Evolutionary conservation across 148 eudicot genomes (phyloP).

Genomic region (Chenopodium berlandieri): DNA sequence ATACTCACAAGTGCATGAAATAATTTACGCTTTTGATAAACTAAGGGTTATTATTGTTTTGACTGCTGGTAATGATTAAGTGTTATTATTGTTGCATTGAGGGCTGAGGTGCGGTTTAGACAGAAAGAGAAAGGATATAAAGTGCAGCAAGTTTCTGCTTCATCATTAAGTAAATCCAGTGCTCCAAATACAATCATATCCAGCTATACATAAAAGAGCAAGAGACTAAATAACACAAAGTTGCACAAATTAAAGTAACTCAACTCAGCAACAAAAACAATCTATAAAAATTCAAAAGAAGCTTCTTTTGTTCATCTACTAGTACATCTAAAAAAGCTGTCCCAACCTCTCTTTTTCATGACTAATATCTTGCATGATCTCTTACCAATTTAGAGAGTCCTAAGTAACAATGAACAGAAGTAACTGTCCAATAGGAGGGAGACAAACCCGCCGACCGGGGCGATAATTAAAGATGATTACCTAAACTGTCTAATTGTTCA

Average conservation of each 20-base stretch:
- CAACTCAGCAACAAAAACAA: slow-evolving; percentile 1
- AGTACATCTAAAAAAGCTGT: slow-evolving; percentile 2
- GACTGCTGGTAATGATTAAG: background rate
- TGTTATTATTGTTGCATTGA: background rate
- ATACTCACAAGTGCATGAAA: background rate
- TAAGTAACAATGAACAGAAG: slow-evolving; percentile 3
- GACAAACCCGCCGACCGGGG: background rate
- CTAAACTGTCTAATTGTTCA: slow-evolving; percentile 10
- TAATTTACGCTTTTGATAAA: background rate
- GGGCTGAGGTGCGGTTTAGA: background rate
- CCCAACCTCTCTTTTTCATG: slow-evolving; percentile 2
- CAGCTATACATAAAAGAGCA: background rate
- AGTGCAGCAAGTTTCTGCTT: background rate
- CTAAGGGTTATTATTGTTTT: background rate
- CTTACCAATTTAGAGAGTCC: slow-evolving; percentile 5
- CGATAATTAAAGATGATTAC: background rate
- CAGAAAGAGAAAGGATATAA: background rate
- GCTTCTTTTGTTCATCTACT: slow-evolving; percentile 6
- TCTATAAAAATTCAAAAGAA: slow-evolving; percentile 1
- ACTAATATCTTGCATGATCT: slow-evolving; percentile 7
- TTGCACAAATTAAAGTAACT: background rate
- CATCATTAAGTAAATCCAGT: background rate
- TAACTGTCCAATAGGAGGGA: background rate
- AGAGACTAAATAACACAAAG: background rate
- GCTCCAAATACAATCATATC: background rate